Evolutionary conservation across 345 rosid genomes (phyloP).

Genomic region (Moricandia moricandioides): DNA sequence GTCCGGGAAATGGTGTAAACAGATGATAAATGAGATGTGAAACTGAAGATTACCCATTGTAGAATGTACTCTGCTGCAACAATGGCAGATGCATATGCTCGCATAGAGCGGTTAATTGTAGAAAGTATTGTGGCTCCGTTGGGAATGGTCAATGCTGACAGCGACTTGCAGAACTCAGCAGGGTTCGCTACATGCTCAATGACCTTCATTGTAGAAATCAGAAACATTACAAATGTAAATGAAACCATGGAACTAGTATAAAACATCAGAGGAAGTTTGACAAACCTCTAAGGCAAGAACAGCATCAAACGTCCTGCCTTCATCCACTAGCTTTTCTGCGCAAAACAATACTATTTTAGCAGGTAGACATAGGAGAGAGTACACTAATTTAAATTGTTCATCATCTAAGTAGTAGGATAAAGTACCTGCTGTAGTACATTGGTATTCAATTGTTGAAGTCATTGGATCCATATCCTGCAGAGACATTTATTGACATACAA

Average conservation of each 20-base stretch:
- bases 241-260: background rate
- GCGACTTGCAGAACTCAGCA: slow-evolving; percentile 86
- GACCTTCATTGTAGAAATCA: slow-evolving; percentile 47
- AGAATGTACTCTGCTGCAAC: slow-evolving; percentile 89
- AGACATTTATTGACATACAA: slow-evolving; percentile 24
- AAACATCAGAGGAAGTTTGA: background rate
- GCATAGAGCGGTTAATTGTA: slow-evolving; percentile 80
- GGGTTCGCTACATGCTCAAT: slow-evolving; percentile 96
- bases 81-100: slow-evolving; percentile 82
- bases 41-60: slow-evolving; percentile 60
- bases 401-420: slow-evolving; percentile 16
- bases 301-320: slow-evolving; percentile 73
- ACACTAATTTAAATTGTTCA: background rate
- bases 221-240: background rate
- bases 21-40: background rate
- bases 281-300: slow-evolving; percentile 76
- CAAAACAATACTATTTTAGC: slow-evolving; percentile 7
- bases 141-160: slow-evolving; percentile 58
- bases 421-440: slow-evolving; percentile 86
- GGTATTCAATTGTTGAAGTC: slow-evolving; percentile 75
- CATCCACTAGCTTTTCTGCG: slow-evolving; percentile 78
- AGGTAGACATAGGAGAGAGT: background rate
- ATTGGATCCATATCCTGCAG: slow-evolving; percentile 69
- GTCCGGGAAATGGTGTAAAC: background rate
- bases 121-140: slow-evolving; percentile 79